A percentile compares a stretch with the other conserved stretches of the same genome.
phyloP scores from a whole-genome alignment of 169 alveolate genomes.

The Plasmodium malariae region DNA sequence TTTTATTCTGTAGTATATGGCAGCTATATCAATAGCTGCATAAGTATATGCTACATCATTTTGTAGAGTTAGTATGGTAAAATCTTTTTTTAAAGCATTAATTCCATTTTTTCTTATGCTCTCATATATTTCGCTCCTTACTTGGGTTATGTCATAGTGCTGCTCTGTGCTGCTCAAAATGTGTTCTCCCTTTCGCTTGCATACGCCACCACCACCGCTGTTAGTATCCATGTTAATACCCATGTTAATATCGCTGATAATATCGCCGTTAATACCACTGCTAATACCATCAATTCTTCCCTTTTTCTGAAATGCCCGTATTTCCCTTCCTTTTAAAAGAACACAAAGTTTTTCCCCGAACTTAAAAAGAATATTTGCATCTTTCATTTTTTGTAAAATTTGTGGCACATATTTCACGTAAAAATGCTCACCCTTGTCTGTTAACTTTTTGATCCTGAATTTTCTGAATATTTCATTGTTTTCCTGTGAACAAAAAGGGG shows the following conservation, averaged over 20 bases:
- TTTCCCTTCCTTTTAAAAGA: constrained; percentile 24
- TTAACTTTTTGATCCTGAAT: constrained; percentile 10
- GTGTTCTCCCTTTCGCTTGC: neutral
- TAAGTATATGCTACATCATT: constrained; percentile 82
- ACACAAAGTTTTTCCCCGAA: constrained; percentile 40
- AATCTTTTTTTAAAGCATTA: constrained; percentile 22
- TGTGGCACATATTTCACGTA: constrained; percentile 50
- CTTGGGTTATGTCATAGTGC: constrained; percentile 33
- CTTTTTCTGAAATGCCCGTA: neutral
- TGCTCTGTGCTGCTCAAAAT: constrained; percentile 20
- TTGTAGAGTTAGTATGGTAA: constrained; percentile 54
- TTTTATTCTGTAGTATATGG: constrained; percentile 78
- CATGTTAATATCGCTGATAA: neutral
- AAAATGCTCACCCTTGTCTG: constrained; percentile 68
- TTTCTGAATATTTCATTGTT: constrained; percentile 24
- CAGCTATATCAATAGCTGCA: constrained; percentile 84
- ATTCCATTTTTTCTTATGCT: constrained; percentile 18
- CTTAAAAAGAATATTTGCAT: constrained; percentile 34
- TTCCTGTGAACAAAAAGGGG: constrained; percentile 22
- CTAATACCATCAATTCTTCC: neutral
- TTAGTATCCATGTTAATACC: neutral
- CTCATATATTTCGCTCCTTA: neutral
- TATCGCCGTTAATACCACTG: no score
- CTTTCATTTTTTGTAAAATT: constrained; percentile 33
- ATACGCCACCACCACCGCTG: neutral